Evolutionary conservation across 495 filamentous ascomycete species (phyloP).

Genomic region (Penicillium roqueforti): DNA sequence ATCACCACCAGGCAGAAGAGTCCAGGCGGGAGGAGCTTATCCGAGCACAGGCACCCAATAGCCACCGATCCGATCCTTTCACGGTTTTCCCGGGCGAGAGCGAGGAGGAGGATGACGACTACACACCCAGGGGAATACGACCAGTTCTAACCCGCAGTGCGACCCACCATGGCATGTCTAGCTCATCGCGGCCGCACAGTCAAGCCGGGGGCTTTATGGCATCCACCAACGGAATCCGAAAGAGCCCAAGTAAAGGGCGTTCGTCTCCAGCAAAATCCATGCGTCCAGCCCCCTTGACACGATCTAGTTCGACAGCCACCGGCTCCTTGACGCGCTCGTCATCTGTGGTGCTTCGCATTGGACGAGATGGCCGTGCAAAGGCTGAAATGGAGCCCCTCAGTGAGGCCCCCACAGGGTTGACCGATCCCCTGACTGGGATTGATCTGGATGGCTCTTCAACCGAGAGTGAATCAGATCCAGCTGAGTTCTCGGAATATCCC

Average conservation of each 20-base stretch:
- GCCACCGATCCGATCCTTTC: slow-evolving; percentile 9
- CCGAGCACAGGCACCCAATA: slow-evolving; percentile 25
- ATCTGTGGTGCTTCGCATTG: slow-evolving; percentile 65
- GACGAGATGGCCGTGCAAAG: slow-evolving; percentile 65
- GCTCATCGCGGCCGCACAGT: slow-evolving; percentile 28
- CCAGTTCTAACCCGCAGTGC: slow-evolving; percentile 59
- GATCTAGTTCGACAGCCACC: slow-evolving; percentile 32
- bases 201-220: slow-evolving; percentile 31
- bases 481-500: slow-evolving; percentile 63
- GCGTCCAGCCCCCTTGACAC: slow-evolving; percentile 27
- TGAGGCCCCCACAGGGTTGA: slow-evolving; percentile 38
- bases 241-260: slow-evolving; percentile 44
- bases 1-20: slow-evolving; percentile 56
- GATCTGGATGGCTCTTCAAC: slow-evolving; percentile 47
- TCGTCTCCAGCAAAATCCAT: slow-evolving; percentile 37
- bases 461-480: slow-evolving; percentile 52
- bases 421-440: slow-evolving; percentile 40
- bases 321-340: slow-evolving; percentile 35
- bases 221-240: slow-evolving; percentile 39
- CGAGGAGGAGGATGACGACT: slow-evolving; percentile 42
- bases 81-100: slow-evolving; percentile 22
- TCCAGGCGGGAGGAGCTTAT: slow-evolving; percentile 51
- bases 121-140: slow-evolving; percentile 41
- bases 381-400: slow-evolving; percentile 62
- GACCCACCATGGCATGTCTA: slow-evolving; percentile 39